Evolutionary conservation across 225 moss, liverwort and hornwort species (phyloP).

Genomic region (Marchantia polymorpha): DNA sequence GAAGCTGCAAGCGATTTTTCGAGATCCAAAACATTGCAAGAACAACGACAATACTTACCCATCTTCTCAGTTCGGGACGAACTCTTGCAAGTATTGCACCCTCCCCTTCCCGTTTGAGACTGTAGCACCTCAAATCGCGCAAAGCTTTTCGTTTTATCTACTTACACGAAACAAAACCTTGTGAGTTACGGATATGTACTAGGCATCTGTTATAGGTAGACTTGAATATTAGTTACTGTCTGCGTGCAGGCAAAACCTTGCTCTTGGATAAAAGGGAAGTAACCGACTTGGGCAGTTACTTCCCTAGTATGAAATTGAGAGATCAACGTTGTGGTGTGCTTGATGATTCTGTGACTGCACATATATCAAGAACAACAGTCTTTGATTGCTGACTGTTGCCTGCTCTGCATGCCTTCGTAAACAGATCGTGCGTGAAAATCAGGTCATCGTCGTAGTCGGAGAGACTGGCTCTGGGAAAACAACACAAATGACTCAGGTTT

Average conservation of each 20-base stretch:
- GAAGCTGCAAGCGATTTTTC: conserved; percentile 97
- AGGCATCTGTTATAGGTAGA: too few relatives aligned
- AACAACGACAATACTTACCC: conserved; percentile 94
- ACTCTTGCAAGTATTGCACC: conserved; percentile 62
- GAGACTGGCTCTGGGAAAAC: conserved; percentile 99
- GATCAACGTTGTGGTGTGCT: neutral
- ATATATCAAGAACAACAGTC: neutral
- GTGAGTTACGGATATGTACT: too few relatives aligned
- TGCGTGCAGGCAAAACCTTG: too few relatives aligned
- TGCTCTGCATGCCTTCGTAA: neutral
- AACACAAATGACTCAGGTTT: conserved; percentile 97
- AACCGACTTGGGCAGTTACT: too few relatives aligned
- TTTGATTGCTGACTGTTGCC: neutral
- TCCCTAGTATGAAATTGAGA: too few relatives aligned
- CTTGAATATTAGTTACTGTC: too few relatives aligned
- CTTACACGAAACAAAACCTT: too few relatives aligned
- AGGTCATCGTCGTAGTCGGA: conserved; percentile 94
- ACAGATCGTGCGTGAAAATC: conserved; percentile 93
- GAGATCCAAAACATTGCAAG: conserved; percentile 70
- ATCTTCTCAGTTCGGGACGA: conserved; percentile 93
- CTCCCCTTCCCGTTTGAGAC: neutral
- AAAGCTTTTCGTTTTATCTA: too few relatives aligned
- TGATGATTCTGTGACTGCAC: neutral
- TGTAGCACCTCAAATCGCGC: neutral
- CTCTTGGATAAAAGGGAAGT: too few relatives aligned